Conservation (phyloP, 169 alveolate genomes). For the Babesia microti region DNA sequence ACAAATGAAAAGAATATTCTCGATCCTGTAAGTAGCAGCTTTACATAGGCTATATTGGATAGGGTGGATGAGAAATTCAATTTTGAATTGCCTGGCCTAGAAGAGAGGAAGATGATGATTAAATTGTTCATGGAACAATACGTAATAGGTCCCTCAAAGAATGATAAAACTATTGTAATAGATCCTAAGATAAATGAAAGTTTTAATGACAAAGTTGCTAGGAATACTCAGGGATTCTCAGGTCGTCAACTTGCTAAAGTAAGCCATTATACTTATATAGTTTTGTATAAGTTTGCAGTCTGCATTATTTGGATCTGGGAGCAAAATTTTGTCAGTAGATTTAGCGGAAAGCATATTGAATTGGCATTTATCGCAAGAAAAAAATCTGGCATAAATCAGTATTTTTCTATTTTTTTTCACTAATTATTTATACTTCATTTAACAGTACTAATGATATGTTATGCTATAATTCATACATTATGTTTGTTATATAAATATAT, state of each 20-base stretch:
- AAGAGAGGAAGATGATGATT: slow-evolving; percentile 81
- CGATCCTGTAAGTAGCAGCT: slow-evolving; percentile 61
- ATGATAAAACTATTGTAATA: slow-evolving; percentile 34
- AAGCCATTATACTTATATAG: neutral
- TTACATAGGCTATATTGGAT: slow-evolving; percentile 74
- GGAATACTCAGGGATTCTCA: slow-evolving; percentile 81
- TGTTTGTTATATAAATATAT: neutral
- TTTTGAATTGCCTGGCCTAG: slow-evolving; percentile 81
- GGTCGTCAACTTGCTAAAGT: slow-evolving; percentile 89
- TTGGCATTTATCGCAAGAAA: slow-evolving; percentile 56
- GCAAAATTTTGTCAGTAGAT: slow-evolving; percentile 51
- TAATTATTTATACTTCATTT: too few relatives aligned
- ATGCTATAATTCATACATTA: neutral
- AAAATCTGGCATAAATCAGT: too few relatives aligned
- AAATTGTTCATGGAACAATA: slow-evolving; percentile 79
- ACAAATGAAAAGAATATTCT: slow-evolving; percentile 87
- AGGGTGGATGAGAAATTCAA: slow-evolving; percentile 87
- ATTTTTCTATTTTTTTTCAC: too few relatives aligned
- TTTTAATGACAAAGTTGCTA: slow-evolving; percentile 65
- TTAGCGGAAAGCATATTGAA: slow-evolving; percentile 61
- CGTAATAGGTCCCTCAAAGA: slow-evolving; percentile 59
- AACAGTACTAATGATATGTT: too few relatives aligned
- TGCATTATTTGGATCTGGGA: slow-evolving; percentile 66
- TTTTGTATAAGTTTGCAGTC: slow-evolving; percentile 60
- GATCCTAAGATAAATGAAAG: slow-evolving; percentile 66